Percentiles rank a stretch among this genome's conserved stretches.
Conservation (phyloP, 75 land plant genomes). For the Picea glauca region DNA sequence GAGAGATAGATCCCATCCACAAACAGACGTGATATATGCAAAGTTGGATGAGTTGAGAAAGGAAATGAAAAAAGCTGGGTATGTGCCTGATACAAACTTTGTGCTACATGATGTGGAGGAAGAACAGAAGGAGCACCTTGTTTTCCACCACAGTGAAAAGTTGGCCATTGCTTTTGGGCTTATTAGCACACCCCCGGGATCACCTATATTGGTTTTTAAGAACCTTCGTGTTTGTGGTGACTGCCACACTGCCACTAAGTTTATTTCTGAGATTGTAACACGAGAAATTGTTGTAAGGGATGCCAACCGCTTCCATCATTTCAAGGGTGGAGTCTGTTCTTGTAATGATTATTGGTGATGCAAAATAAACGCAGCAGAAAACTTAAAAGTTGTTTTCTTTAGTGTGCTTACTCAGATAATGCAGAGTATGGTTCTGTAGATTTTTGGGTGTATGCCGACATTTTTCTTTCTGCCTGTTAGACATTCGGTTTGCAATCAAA, state of each 20-base stretch:
- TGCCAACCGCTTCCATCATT: constrained; percentile 10
- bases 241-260: constrained; percentile 7
- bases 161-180: constrained; percentile 14
- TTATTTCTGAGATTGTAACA: background rate
- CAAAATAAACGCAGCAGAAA: background rate
- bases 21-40: constrained; percentile 3
- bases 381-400: background rate
- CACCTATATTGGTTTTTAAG: background rate
- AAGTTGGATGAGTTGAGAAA: constrained; percentile 5
- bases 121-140: constrained; percentile 8
- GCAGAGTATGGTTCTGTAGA: background rate
- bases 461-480: background rate
- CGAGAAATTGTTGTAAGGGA: constrained; percentile 10
- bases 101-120: constrained; percentile 19
- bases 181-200: background rate
- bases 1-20: constrained; percentile 11
- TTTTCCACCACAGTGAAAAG: constrained; percentile 17
- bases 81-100: constrained; percentile 15
- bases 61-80: constrained; percentile 15
- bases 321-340: constrained; percentile 10
- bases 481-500: background rate
- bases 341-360: constrained; percentile 5
- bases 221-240: constrained; percentile 9
- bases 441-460: background rate
- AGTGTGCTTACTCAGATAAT: background rate